Conservation (phyloP, 768 basidiomycete species). For the Boletales sp. region DNA sequence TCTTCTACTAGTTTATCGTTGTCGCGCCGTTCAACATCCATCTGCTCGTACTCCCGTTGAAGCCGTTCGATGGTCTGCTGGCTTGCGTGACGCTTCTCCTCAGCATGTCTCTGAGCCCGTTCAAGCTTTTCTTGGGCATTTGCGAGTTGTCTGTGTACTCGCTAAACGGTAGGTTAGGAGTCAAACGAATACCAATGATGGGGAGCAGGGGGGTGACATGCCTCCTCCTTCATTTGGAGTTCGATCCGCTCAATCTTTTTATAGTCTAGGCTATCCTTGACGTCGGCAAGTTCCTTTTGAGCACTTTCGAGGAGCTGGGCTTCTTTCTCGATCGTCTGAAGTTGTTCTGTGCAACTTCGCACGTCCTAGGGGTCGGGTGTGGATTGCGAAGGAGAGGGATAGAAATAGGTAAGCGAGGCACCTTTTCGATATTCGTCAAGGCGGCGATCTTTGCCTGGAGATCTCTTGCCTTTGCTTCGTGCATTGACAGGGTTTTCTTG, state of each 20-base stretch:
- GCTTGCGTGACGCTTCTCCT: conserved; percentile 73
- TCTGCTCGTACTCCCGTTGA: conserved; percentile 74
- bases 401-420: conserved; percentile 18
- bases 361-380: conserved; percentile 50
- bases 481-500: conserved; percentile 57
- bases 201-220: conserved; percentile 23
- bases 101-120: conserved; percentile 72
- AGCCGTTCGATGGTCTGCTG: conserved; percentile 72
- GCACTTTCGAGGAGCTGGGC: conserved; percentile 56
- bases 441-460: conserved; percentile 71
- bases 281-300: conserved; percentile 64
- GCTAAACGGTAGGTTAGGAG: conserved; percentile 39
- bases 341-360: conserved; percentile 66
- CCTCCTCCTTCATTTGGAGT: conserved; percentile 65
- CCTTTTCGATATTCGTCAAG: conserved; percentile 73
- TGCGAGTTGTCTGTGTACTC: conserved; percentile 71
- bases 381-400: not conserved
- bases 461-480: conserved; percentile 75
- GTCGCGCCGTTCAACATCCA: conserved; percentile 70
- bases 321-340: conserved; percentile 73
- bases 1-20: conserved; percentile 80
- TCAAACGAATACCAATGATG: not conserved
- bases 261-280: conserved; percentile 64
- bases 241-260: conserved; percentile 75
- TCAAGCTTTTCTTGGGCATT: conserved; percentile 84